Conservation (phyloP, 345 rosid species). For the Salix arbutifolia region DNA sequence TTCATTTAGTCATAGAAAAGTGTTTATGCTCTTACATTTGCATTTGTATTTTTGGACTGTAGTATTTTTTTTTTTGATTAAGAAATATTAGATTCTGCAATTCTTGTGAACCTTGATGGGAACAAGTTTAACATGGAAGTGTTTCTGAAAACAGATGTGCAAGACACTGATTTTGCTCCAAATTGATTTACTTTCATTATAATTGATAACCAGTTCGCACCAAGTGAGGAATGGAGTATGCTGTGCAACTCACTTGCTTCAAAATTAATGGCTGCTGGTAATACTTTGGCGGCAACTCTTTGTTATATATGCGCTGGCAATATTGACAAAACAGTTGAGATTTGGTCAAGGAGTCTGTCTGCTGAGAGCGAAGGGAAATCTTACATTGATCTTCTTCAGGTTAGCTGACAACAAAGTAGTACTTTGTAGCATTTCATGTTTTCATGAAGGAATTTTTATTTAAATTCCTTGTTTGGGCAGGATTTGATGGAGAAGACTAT, state of each 20-base stretch:
- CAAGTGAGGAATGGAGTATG: constrained; percentile 76
- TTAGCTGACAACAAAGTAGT: constrained; percentile 30
- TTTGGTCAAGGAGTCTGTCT: constrained; percentile 86
- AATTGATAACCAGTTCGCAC: constrained; percentile 68
- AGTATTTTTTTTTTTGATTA: background rate
- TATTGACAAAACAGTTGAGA: constrained; percentile 96
- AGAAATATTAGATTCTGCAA: background rate
- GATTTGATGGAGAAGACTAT: constrained; percentile 99
- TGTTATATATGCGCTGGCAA: constrained; percentile 97
- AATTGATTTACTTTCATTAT: constrained; percentile 14
- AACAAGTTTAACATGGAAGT: background rate
- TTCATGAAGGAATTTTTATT: constrained; percentile 1
- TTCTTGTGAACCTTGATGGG: background rate
- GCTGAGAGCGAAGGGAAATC: constrained; percentile 64
- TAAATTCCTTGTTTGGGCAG: constrained; percentile 36
- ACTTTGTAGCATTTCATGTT: constrained; percentile 1
- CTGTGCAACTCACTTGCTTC: constrained; percentile 85
- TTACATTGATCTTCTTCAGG: constrained; percentile 92
- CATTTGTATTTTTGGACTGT: background rate
- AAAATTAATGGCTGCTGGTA: constrained; percentile 68
- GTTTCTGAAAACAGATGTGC: background rate
- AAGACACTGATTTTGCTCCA: background rate
- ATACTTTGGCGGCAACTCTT: constrained; percentile 84
- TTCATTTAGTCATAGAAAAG: background rate
- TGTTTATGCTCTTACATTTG: background rate